A percentile compares a stretch with the other conserved stretches of the same genome.
Evolutionary conservation across 257 asterid genomes (phyloP).

Genomic region (Solanum raphanifolium): DNA sequence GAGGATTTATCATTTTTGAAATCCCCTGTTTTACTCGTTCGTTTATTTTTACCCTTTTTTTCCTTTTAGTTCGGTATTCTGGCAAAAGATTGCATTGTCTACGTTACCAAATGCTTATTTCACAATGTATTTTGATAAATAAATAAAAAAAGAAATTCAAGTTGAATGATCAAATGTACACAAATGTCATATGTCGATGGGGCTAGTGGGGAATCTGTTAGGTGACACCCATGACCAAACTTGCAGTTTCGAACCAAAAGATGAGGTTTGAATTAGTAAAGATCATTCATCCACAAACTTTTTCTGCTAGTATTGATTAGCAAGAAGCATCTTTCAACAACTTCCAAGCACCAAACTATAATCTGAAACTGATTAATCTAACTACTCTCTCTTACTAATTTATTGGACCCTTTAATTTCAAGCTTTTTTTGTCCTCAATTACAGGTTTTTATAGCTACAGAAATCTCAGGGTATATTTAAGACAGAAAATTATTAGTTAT

Average conservation of each 20-base stretch:
- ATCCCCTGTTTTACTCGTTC: background rate
- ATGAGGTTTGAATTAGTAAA: background rate
- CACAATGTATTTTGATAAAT: background rate
- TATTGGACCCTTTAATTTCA: background rate
- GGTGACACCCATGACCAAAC: background rate
- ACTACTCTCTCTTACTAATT: background rate
- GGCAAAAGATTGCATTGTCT: background rate
- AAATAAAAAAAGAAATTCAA: background rate
- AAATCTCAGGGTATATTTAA: background rate
- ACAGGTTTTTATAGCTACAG: background rate
- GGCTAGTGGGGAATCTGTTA: background rate
- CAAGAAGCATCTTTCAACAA: background rate
- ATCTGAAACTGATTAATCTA: background rate
- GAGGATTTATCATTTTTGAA: background rate
- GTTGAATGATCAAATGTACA: background rate
- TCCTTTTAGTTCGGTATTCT: background rate
- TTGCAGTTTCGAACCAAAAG: background rate
- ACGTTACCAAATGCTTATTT: background rate
- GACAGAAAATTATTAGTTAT: background rate
- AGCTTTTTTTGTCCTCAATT: background rate
- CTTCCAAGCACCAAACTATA: background rate
- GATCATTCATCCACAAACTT: background rate
- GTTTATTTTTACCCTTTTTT: background rate
- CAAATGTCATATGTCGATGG: background rate
- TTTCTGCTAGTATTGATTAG: background rate